Conservation (phyloP, 2,329 filamentous ascomycete genomes). For the Microsporum ferrugineum region DNA sequence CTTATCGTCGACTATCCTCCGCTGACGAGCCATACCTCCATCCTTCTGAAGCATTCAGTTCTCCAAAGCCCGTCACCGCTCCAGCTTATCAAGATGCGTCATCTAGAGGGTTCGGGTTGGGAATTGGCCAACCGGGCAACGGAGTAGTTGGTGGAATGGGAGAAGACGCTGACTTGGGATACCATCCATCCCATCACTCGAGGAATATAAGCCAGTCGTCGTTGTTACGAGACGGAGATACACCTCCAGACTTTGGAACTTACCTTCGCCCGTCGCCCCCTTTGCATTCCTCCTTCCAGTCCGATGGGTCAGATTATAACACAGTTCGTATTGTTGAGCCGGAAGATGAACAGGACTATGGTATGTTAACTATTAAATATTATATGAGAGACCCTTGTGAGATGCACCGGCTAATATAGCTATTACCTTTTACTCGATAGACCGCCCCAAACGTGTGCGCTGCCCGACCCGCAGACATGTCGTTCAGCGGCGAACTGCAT, state of each 20-base stretch:
- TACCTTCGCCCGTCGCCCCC: neutral
- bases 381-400: neutral
- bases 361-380: neutral
- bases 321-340: neutral
- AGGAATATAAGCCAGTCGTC: neutral
- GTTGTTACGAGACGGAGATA: neutral
- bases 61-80: neutral
- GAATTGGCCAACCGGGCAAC: neutral
- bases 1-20: neutral
- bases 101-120: neutral
- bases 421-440: neutral
- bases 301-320: neutral
- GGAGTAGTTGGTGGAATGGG: neutral
- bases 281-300: neutral
- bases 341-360: neutral
- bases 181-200: neutral
- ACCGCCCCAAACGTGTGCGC: conserved; percentile 6
- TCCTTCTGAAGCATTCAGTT: neutral
- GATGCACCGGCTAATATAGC: neutral
- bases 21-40: neutral
- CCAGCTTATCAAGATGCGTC: neutral
- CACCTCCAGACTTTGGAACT: neutral
- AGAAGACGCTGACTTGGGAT: neutral
- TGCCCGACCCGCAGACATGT: conserved; percentile 24
- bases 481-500: conserved; percentile 24